Evolutionary conservation across 371 early-diverging fungal species (phyloP).

Genomic region (Mucor sp.): DNA sequence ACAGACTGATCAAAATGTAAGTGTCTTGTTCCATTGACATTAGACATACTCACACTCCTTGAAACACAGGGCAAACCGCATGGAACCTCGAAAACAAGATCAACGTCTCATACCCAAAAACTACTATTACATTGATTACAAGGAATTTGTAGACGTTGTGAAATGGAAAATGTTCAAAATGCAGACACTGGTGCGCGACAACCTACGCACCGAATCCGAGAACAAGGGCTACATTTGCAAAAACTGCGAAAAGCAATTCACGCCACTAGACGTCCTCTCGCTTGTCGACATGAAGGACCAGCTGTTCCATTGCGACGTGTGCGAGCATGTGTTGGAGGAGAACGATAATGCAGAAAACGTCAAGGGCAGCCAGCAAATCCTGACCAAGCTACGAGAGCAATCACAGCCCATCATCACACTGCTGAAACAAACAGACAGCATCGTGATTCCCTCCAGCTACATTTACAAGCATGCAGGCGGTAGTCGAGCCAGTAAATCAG

Average conservation of each 20-base stretch:
- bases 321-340: conserved; percentile 62
- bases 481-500: conserved; percentile 22
- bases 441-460: conserved; percentile 67
- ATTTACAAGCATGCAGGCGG: conserved; percentile 42
- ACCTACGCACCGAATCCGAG: conserved; percentile 73
- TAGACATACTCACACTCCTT: too few relatives aligned
- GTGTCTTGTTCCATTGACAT: not conserved
- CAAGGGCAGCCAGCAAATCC: conserved; percentile 43
- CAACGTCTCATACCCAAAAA: conserved; percentile 67
- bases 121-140: conserved; percentile 91
- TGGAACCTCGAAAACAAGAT: conserved; percentile 69
- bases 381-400: conserved; percentile 73
- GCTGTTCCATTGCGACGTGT: conserved; percentile 64
- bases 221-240: conserved; percentile 77
- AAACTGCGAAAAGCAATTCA: conserved; percentile 55
- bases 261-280: conserved; percentile 60
- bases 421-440: conserved; percentile 80
- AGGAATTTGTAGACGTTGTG: conserved; percentile 89
- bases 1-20: conserved; percentile 77
- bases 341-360: conserved; percentile 69
- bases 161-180: conserved; percentile 92
- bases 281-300: conserved; percentile 51
- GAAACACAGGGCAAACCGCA: conserved; percentile 51
- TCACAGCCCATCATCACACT: conserved; percentile 80
- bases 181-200: conserved; percentile 69